phyloP scores from a whole-genome alignment of 2,329 filamentous ascomycete species.

The Cordyceps cicadae region DNA sequence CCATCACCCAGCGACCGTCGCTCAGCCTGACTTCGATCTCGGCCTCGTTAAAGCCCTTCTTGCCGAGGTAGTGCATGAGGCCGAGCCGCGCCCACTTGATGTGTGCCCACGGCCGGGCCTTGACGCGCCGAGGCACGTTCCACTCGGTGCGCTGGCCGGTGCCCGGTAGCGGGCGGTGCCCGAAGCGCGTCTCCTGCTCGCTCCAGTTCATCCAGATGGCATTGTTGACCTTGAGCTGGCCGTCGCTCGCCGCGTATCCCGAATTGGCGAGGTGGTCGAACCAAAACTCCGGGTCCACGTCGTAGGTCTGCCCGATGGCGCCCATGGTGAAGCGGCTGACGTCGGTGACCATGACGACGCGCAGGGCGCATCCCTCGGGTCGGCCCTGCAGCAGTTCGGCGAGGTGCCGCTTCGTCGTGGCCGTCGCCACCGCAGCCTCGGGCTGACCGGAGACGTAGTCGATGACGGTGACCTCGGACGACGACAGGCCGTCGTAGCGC shows the following conservation, averaged over 20 bases:
- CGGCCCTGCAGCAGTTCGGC: slow-evolving; percentile 14
- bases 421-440: slow-evolving; percentile 1
- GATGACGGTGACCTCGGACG: slow-evolving; percentile 16
- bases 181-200: slow-evolving; percentile 20
- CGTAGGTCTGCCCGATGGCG: slow-evolving; percentile 20
- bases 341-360: slow-evolving; percentile 21
- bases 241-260: slow-evolving; percentile 21
- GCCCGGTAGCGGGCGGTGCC: slow-evolving; percentile 18
- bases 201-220: slow-evolving; percentile 24
- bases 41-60: slow-evolving; percentile 19
- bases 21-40: slow-evolving; percentile 18
- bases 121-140: slow-evolving; percentile 16
- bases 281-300: slow-evolving; percentile 23
- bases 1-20: slow-evolving; percentile 18
- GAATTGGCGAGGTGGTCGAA: slow-evolving; percentile 22
- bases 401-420: slow-evolving; percentile 13
- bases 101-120: slow-evolving; percentile 16
- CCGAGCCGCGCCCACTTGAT: slow-evolving; percentile 18
- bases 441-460: slow-evolving; percentile 17
- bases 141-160: slow-evolving; percentile 19
- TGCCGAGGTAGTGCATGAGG: slow-evolving; percentile 18
- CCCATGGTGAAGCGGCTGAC: slow-evolving; percentile 25
- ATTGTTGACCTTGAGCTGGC: slow-evolving; percentile 22
- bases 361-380: slow-evolving; percentile 13
- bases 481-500: slow-evolving; percentile 17